Base-by-base conservation (phyloP, 1,284 basidiomycete genomes). In the Takashimella koratensis region DNA sequence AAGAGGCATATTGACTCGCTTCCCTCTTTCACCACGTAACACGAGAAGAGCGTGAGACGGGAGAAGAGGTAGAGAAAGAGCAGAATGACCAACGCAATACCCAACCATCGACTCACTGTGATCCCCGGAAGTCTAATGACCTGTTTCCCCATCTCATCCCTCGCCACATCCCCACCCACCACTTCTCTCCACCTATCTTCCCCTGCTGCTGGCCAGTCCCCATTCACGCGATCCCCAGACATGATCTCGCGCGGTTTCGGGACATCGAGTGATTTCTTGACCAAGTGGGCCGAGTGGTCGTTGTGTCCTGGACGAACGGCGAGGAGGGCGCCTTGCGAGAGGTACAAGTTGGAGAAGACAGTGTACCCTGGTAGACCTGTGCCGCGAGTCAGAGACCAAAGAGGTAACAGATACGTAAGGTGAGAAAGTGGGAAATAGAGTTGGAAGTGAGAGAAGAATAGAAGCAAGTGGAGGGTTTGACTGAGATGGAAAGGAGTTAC, bases 341-440 rank as follows among this genome's bases (percentile, higher is more conserved):
- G 58, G 47, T 69, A 72, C 12, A 72, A 49, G 51, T 72, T 66
- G 3, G 65, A 65, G 57, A 66, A 68, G 25, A 66, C 64, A 12
- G 62, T 56, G 56, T 69, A 72, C 19, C 70, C 70, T 3, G 61
- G 49, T 21, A 62, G 25, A 20, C 67, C 69, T 69, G 52, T 4
- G 20, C 3, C 3, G 51, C 50, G 47, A 53, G 48, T 13, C n/a
- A n/a, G n/a, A n/a, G n/a, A n/a, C n/a, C n/a, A n/a, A n/a, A n/a
- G n/a, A n/a, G n/a, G n/a, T n/a, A n/a, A n/a, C n/a, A n/a, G n/a
- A n/a, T n/a, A n/a, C n/a, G n/a, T n/a, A n/a, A n/a, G 24, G 45
- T 22, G 10, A 8, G 30, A 36, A 36, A 16, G 16, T 36, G 30
- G 30, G 16, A 16, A 36, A 36, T 36, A 36, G 8, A 8, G 30